A percentile compares a stretch with the other conserved stretches of the same genome.
Evolutionary conservation across 1,139 yeast species (phyloP).

Genomic region (Yamadazyma sp.): DNA sequence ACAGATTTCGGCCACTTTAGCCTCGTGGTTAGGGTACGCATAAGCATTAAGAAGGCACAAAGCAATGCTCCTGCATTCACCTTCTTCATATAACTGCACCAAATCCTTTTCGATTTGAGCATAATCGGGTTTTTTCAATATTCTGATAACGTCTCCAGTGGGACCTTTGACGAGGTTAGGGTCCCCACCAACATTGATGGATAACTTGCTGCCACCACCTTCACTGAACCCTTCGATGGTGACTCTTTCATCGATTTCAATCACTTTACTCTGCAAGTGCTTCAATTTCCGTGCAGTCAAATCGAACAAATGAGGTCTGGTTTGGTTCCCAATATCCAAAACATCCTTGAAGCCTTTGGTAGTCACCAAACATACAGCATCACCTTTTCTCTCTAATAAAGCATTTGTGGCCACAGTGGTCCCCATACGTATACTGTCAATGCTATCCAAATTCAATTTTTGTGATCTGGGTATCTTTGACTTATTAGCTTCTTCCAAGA

Average conservation of each 20-base stretch:
- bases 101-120: conserved; percentile 23
- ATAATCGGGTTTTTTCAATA: conserved; percentile 35
- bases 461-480: conserved; percentile 44
- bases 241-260: conserved; percentile 43
- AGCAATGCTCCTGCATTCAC: conserved; percentile 35
- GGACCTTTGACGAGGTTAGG: conserved; percentile 28
- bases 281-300: conserved; percentile 37
- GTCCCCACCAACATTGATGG: conserved; percentile 18
- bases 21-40: conserved; percentile 41
- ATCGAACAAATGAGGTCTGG: conserved; percentile 40
- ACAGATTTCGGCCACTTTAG: conserved; percentile 35
- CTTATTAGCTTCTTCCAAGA: conserved; percentile 60
- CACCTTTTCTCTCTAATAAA: conserved; percentile 51
- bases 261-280: conserved; percentile 33
- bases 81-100: conserved; percentile 22
- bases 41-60: conserved; percentile 42
- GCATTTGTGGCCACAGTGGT: conserved; percentile 45
- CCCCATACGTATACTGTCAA: conserved; percentile 38
- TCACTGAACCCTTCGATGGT: conserved; percentile 40
- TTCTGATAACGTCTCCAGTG: conserved; percentile 39
- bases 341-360: conserved; percentile 54
- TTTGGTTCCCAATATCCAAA: conserved; percentile 41
- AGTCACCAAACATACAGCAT: conserved; percentile 48
- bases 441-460: conserved; percentile 29
- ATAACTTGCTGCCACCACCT: conserved; percentile 39